Percentiles rank a stretch among this genome's conserved stretches.
Evolutionary conservation across 192 early-diverging fungal species (phyloP).

Genomic region (Haplosporangium gracile): DNA sequence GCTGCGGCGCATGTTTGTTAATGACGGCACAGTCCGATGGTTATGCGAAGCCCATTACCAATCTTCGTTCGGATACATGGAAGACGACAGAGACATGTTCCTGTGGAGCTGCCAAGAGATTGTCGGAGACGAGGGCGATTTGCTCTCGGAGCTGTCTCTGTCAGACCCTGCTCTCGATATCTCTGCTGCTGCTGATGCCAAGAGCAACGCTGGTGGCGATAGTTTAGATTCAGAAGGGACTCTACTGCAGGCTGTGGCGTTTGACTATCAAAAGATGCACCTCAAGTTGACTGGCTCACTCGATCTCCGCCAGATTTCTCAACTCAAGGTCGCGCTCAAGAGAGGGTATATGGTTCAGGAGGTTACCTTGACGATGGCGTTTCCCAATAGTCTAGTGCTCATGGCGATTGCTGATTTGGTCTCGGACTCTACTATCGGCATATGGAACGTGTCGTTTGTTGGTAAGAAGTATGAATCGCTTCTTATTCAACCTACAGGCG

Average conservation of each 20-base stretch:
- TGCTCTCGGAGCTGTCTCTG: background rate
- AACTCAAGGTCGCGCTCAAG: background rate
- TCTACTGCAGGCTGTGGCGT: background rate
- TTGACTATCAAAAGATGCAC: slow-evolving; percentile 29
- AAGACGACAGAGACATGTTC: slow-evolving; percentile 10
- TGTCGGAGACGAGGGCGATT: slow-evolving; percentile 18
- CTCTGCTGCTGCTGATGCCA: background rate
- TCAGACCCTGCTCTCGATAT: background rate
- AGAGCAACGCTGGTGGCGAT: background rate
- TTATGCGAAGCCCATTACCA: slow-evolving; percentile 23
- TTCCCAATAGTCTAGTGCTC: slow-evolving; percentile 5
- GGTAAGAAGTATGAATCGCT: background rate
- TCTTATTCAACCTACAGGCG: background rate
- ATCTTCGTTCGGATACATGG: slow-evolving; percentile 12
- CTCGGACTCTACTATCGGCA: background rate
- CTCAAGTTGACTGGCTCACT: slow-evolving; percentile 1
- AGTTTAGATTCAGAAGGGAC: too few species aligned
- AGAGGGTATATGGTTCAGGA: slow-evolving; percentile 17
- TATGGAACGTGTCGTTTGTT: slow-evolving; percentile 13
- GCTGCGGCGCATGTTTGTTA: slow-evolving; percentile 19
- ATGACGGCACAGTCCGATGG: slow-evolving; percentile 31
- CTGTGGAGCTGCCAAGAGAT: slow-evolving; percentile 19
- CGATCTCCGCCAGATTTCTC: background rate
- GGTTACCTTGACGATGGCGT: slow-evolving; percentile 7
- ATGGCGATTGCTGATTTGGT: slow-evolving; percentile 20